A percentile compares a stretch with the other conserved stretches of the same genome.
Evolutionary conservation across 78 protist species (phyloP).

Genomic region (Isochrysis galbana): DNA sequence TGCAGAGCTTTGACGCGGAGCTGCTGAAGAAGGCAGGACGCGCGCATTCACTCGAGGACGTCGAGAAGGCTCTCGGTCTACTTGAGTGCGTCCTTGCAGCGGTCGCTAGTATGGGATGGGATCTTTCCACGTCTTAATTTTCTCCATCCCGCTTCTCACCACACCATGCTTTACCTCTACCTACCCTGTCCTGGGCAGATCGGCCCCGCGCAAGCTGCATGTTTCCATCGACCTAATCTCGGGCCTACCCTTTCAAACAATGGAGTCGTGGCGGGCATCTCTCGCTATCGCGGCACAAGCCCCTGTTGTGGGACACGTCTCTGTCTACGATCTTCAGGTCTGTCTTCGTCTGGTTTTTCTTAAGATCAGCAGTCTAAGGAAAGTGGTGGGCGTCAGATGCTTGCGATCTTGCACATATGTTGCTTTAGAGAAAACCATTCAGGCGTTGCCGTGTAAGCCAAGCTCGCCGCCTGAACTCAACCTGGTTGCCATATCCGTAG

Average conservation of each 20-base stretch:
- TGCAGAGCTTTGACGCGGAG: background rate
- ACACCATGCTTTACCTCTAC: too few relatives aligned
- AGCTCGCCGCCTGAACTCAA: too few relatives aligned
- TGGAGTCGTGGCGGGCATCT: background rate
- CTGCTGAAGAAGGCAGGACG: background rate
- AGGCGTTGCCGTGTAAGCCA: too few relatives aligned
- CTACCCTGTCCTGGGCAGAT: background rate
- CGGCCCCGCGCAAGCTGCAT: background rate
- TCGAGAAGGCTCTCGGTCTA: background rate
- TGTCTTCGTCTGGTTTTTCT: background rate
- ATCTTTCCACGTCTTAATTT: too few relatives aligned
- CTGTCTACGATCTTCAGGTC: slow-evolving; percentile 1
- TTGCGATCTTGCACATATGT: too few relatives aligned
- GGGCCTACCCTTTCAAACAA: background rate
- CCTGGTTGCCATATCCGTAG: background rate
- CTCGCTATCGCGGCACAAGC: too few relatives aligned
- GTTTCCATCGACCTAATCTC: background rate
- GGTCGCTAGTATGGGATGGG: too few relatives aligned
- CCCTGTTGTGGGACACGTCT: background rate
- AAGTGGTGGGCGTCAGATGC: too few relatives aligned
- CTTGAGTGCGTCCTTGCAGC: too few relatives aligned
- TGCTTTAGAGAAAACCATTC: too few relatives aligned
- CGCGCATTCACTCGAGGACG: background rate
- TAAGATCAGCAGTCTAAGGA: too few relatives aligned
- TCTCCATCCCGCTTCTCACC: too few relatives aligned